Evolutionary conservation across 202 grass and related monocot species (phyloP).

Genomic region (Setaria italica): DNA sequence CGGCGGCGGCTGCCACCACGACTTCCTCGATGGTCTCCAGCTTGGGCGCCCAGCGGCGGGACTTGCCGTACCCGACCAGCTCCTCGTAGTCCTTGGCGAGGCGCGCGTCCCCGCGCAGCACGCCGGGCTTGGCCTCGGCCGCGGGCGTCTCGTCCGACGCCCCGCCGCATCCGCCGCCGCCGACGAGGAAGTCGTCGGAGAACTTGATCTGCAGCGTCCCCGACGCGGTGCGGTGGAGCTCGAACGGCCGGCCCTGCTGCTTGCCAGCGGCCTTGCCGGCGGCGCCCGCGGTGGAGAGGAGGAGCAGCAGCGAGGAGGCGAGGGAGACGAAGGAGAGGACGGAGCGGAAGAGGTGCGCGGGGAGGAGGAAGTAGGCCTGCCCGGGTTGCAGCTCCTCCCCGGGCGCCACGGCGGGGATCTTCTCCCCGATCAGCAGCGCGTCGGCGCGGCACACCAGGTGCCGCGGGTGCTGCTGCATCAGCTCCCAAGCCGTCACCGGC

Average conservation of each 20-base stretch:
- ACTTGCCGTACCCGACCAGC: slow-evolving; percentile 63
- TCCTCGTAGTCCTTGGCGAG: slow-evolving; percentile 91
- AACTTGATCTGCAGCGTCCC: slow-evolving; percentile 81
- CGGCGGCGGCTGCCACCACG: background rate
- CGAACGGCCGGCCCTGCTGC: slow-evolving; percentile 55
- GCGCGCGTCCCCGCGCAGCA: slow-evolving; percentile 52
- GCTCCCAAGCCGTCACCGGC: slow-evolving; percentile 70
- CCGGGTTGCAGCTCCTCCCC: slow-evolving; percentile 55
- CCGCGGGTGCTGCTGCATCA: slow-evolving; percentile 81
- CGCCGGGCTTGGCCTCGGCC: background rate
- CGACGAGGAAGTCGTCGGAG: slow-evolving; percentile 71
- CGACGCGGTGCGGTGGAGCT: slow-evolving; percentile 64
- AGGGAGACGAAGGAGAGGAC: slow-evolving; percentile 90
- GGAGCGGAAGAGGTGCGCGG: slow-evolving; percentile 83
- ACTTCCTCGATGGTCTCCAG: slow-evolving; percentile 65
- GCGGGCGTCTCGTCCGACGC: background rate
- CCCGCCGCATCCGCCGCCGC: too few species aligned
- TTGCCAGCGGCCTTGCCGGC: background rate
- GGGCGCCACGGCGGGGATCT: slow-evolving; percentile 61
- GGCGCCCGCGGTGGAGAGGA: background rate
- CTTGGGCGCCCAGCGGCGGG: slow-evolving; percentile 79
- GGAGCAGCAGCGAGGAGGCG: slow-evolving; percentile 67
- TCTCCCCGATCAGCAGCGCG: slow-evolving; percentile 83
- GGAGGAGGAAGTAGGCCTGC: slow-evolving; percentile 73
- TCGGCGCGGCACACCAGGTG: slow-evolving; percentile 93